Base-by-base conservation (phyloP, 2,329 filamentous ascomycete genomes). In the Hymenoscyphus albidus region DNA sequence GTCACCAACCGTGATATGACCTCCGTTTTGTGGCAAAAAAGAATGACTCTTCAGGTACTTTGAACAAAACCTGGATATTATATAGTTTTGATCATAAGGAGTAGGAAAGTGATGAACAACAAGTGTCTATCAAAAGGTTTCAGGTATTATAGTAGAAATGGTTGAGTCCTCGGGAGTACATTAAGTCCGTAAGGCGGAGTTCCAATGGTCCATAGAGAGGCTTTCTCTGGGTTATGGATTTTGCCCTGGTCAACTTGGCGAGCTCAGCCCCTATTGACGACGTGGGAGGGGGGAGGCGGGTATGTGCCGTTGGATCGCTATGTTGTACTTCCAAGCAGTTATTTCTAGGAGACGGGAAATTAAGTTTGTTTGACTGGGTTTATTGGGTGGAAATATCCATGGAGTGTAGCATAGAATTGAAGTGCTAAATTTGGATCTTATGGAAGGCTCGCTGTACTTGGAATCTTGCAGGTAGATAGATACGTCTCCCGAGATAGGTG, bases 231-330 rank as follows among this genome's bases (percentile, higher is more conserved):
- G 16, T 48, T 16, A 10, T 22, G 44, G 44, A 51, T 51, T 51
- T 51, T 51, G 44, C 44, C 44, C 44, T 51, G 44, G 44, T 51
- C 42, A 51, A 51, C n/a, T 51, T 22, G 44, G 44, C 44, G 44
- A 51, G 44, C 44, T 51, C 44, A 51, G 44, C 44, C 44, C 44
- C 44, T 51, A 22, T 51, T 51, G 44, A 51, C 44, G 22, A 51
- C 44, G 44, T 51, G 22, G 44, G 44, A 22, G 18, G 22, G 44
- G 44, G 12, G 18, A 18, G n/a, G 44, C n/a, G 22, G n/a, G 44
- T 22, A 10, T 51, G 44, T 51, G 44, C 44, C 44, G 44, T 51
- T 51, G 31, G 48, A 58, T 39, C 56, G 62, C 54, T 42, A 10
- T 22, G 44, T 44, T 40, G 42, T 54, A 59, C 54, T 39, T 35